Evolutionary conservation across 805 yeast species (phyloP), one percentile per base, ranked within the genome.

Genomic region (Candida berthetii): DNA sequence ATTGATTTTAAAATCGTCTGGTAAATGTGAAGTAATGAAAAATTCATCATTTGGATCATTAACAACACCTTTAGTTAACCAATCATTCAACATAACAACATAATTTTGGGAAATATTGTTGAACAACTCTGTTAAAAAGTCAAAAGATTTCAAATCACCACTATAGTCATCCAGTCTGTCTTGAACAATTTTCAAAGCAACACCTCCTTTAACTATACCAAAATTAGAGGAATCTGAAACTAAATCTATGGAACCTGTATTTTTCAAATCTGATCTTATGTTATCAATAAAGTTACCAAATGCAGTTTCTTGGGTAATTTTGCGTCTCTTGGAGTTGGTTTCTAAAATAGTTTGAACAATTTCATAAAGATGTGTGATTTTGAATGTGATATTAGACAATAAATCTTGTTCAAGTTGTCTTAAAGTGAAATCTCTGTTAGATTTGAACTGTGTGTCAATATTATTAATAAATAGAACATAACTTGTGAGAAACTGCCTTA

Each of bases 11-110:
- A 55, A 51, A 38, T 52, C 58, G 22, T 48, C 47, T 9, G 51
- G 52, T 5, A 54, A 27, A 22, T 52, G 52, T 1, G 57, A 40
- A 24, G 75, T 71, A n/a, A 93, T 76, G 54, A 89, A 63, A 57
- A 93, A 93, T 58, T 91, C 99, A 32, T 81, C 78, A 54, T 78
- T 79, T 1, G 86, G 87, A 51, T 93, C 99, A 47, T 76, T 72
- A 9, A 93, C 67, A 6, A 68, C 65, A 0, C 99, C 99, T 38
- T 71, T 64, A 4, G 72, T 69, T 15, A 91, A 68, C 99, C 99
- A 93, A n/a, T 65, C 57, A 49, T 84, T 80, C 9, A 93, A 65
- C 79, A 85, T 83, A 1, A 49, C 49, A 16, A 86, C 66, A 53
- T 87, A 93, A 32, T 78, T 77, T 27, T 47, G 52, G 31, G 95